Conservation (phyloP, 257 asterid genomes). For the Solanum rostratum region DNA sequence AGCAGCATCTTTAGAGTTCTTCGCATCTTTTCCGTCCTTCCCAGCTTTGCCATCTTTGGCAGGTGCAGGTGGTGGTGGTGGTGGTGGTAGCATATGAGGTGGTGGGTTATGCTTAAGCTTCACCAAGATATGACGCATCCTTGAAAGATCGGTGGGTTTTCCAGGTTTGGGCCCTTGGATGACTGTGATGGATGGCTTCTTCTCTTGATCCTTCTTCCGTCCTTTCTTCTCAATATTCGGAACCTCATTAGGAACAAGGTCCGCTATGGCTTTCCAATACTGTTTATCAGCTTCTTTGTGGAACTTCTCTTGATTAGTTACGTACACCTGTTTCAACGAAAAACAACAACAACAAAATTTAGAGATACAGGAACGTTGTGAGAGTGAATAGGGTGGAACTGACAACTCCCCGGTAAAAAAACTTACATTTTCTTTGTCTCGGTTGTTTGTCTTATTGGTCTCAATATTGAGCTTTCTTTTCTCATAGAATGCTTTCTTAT, state of each 20-base stretch:
- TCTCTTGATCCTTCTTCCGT: slow-evolving; percentile 66
- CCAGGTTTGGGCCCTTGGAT: slow-evolving; percentile 96
- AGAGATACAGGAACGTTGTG: neutral
- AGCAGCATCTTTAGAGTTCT: slow-evolving; percentile 28
- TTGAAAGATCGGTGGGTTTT: slow-evolving; percentile 13
- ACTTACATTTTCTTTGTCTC: slow-evolving; percentile 70
- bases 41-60: neutral
- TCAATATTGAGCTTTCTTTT: slow-evolving; percentile 62
- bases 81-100: neutral
- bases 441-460: slow-evolving; percentile 55
- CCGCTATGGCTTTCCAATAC: slow-evolving; percentile 90
- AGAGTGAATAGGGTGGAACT: neutral
- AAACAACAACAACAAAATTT: neutral
- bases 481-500: slow-evolving; percentile 61
- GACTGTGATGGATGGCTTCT: slow-evolving; percentile 30
- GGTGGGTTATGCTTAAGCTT: slow-evolving; percentile 9
- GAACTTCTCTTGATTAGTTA: slow-evolving; percentile 63
- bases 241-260: slow-evolving; percentile 81
- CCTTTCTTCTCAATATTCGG: slow-evolving; percentile 70
- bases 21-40: slow-evolving; percentile 30
- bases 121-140: slow-evolving; percentile 2
- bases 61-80: neutral
- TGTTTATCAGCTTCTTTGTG: slow-evolving; percentile 93
- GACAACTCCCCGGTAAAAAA: neutral
- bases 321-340: slow-evolving; percentile 26